Conservation (phyloP, 2,329 filamentous ascomycete genomes). For the Colletotrichum sp. region DNA sequence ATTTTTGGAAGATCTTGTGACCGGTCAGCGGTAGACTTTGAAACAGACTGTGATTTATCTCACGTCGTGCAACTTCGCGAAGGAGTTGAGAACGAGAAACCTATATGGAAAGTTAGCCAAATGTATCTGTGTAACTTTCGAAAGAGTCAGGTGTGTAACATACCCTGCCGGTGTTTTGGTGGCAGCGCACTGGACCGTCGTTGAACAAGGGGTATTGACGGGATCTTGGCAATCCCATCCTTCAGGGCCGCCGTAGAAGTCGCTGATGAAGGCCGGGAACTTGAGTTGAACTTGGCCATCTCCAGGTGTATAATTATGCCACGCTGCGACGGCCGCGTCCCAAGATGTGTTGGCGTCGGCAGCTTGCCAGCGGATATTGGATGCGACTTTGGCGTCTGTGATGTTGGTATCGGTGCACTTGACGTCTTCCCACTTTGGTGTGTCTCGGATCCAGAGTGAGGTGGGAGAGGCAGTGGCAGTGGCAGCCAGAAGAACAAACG, state of each 20-base stretch:
- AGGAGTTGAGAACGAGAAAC: neutral
- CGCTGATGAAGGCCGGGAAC: neutral
- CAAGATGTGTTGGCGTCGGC: neutral
- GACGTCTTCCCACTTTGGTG: neutral
- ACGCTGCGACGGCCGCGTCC: neutral
- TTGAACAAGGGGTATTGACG: neutral
- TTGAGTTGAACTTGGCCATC: neutral
- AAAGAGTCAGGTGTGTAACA: neutral
- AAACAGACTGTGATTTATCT: too few species aligned
- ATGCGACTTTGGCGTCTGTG: conserved; percentile 1
- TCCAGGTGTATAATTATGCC: neutral
- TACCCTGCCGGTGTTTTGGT: conserved; percentile 1
- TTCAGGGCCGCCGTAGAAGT: conserved; percentile 5
- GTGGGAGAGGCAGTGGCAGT: neutral
- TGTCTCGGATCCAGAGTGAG: neutral
- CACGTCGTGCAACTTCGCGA: neutral
- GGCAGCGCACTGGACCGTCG: neutral
- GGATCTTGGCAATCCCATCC: conserved; percentile 7
- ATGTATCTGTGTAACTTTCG: too few species aligned
- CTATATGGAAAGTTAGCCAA: neutral
- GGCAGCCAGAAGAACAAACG: neutral
- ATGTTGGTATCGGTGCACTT: neutral
- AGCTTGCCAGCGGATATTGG: neutral
- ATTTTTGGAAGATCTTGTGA: neutral
- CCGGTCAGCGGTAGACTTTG: neutral